These are phyloP conservation scores for Nicotiana tabacum DNA, from an alignment of 257 asterid species.

Conservation along the genomic window DNA sequence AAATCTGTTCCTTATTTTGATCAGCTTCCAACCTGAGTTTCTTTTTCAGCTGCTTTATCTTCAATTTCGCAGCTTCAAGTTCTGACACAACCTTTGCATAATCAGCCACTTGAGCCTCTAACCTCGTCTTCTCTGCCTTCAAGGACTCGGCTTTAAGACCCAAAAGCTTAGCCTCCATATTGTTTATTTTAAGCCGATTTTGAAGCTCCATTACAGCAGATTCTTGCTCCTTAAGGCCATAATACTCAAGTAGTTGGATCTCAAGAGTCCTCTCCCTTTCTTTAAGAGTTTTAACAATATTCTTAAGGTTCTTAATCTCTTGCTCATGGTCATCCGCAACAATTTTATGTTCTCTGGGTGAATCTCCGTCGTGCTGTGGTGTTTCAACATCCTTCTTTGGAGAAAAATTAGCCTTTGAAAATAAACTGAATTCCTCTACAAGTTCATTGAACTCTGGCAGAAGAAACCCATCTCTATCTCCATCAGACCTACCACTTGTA, in stretches of 20 bases:
- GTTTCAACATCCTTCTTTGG: conserved; percentile 12
- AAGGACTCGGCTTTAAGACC: conserved; percentile 61
- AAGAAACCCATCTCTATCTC: conserved; percentile 31
- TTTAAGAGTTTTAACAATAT: conserved; percentile 45
- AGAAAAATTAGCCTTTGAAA: conserved; percentile 7
- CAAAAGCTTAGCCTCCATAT: conserved; percentile 62
- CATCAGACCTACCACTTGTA: background rate
- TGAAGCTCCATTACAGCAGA: conserved; percentile 65
- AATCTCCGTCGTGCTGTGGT: conserved; percentile 10
- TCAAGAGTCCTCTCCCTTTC: conserved; percentile 69
- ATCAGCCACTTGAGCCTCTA: conserved; percentile 62
- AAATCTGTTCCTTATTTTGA: conserved; percentile 57
- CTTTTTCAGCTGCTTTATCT: conserved; percentile 55
- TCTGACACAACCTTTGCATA: conserved; percentile 50
- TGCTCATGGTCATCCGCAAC: conserved; percentile 25
- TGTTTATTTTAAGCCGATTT: conserved; percentile 51
- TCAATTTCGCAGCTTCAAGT: conserved; percentile 68
- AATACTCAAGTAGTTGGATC: conserved; percentile 67
- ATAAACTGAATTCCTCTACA: conserved; percentile 30
- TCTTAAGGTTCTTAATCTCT: conserved; percentile 51
- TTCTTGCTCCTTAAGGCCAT: conserved; percentile 86
- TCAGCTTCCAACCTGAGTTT: conserved; percentile 57
- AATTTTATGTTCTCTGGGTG: conserved; percentile 14
- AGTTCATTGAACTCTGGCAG: conserved; percentile 49
- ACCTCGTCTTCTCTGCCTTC: conserved; percentile 51